A percentile compares a stretch with the other conserved stretches of the same genome.
Evolutionary conservation across 768 basidiomycete species (phyloP).

Genomic region (Lentinula boryana): DNA sequence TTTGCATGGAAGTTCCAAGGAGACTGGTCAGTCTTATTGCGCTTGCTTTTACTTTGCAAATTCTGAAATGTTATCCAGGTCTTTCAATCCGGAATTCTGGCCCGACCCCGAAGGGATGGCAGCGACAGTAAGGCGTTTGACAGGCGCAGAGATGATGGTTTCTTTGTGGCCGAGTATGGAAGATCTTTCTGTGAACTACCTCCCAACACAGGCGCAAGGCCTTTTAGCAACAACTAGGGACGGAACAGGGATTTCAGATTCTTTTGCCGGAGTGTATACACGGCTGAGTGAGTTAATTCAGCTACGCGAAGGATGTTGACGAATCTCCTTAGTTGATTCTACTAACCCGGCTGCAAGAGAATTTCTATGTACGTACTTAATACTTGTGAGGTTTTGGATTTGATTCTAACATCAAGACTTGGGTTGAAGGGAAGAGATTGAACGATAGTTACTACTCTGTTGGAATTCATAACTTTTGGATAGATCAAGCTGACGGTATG

Average conservation of each 20-base stretch:
- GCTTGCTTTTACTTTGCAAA: neutral
- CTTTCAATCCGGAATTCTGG: slow-evolving; percentile 27
- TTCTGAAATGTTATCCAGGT: slow-evolving; percentile 15
- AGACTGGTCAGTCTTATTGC: slow-evolving; percentile 21
- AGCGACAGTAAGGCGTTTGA: slow-evolving; percentile 24
- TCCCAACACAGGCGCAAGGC: slow-evolving; percentile 23
- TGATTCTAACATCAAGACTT: neutral
- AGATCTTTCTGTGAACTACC: slow-evolving; percentile 28
- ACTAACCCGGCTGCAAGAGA: slow-evolving; percentile 30
- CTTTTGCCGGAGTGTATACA: slow-evolving; percentile 30
- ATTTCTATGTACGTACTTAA: slow-evolving; percentile 22
- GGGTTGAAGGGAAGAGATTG: slow-evolving; percentile 22
- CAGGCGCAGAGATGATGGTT: slow-evolving; percentile 33
- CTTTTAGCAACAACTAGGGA: slow-evolving; percentile 27
- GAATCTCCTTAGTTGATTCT: slow-evolving; percentile 20
- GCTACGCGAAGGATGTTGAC: neutral
- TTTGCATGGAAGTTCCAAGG: slow-evolving; percentile 32
- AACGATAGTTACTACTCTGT: slow-evolving; percentile 31
- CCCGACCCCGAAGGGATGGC: slow-evolving; percentile 29
- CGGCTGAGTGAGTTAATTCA: slow-evolving; percentile 16
- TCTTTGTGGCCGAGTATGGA: slow-evolving; percentile 33
- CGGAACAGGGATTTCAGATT: slow-evolving; percentile 28
- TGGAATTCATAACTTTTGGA: slow-evolving; percentile 32
- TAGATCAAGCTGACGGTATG: slow-evolving; percentile 30
- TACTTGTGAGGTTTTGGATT: neutral